Evolutionary conservation across 202 grass and related monocot species (phyloP).

Genomic region (Schoenoplectus tabernaemontani): DNA sequence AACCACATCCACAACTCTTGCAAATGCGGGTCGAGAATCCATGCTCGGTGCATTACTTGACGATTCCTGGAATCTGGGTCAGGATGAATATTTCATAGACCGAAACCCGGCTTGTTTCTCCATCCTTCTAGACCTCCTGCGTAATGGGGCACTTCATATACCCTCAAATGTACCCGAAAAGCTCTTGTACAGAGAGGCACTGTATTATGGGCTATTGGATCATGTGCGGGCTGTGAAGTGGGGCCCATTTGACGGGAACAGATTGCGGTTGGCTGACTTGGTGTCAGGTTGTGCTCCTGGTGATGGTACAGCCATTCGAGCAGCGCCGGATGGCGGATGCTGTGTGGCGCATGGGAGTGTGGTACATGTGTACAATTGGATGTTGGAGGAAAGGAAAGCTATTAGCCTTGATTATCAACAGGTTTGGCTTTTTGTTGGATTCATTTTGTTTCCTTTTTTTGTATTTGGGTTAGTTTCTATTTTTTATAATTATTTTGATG

Average conservation of each 20-base stretch:
- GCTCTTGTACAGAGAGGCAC: constrained; percentile 74
- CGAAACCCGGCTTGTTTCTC: constrained; percentile 83
- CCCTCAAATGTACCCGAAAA: constrained; percentile 61
- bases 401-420: constrained; percentile 55
- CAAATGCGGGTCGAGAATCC: constrained; percentile 80
- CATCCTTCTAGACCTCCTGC: constrained; percentile 83
- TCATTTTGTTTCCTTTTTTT: background rate
- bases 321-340: constrained; percentile 64
- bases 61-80: constrained; percentile 50
- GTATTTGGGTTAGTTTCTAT: background rate
- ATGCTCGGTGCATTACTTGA: constrained; percentile 96
- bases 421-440: background rate
- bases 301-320: constrained; percentile 70
- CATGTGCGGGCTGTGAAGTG: constrained; percentile 54
- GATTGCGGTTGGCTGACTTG: constrained; percentile 33
- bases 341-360: constrained; percentile 76
- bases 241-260: constrained; percentile 65
- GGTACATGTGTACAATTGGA: constrained; percentile 85
- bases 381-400: constrained; percentile 59
- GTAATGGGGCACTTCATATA: constrained; percentile 70
- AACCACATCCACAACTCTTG: constrained; percentile 80
- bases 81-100: constrained; percentile 79
- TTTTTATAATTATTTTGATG: too few relatives aligned
- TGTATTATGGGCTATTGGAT: constrained; percentile 82
- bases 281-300: constrained; percentile 50